Conservation (phyloP, 768 basidiomycete species). For the Macrolepiota albuminosa region DNA sequence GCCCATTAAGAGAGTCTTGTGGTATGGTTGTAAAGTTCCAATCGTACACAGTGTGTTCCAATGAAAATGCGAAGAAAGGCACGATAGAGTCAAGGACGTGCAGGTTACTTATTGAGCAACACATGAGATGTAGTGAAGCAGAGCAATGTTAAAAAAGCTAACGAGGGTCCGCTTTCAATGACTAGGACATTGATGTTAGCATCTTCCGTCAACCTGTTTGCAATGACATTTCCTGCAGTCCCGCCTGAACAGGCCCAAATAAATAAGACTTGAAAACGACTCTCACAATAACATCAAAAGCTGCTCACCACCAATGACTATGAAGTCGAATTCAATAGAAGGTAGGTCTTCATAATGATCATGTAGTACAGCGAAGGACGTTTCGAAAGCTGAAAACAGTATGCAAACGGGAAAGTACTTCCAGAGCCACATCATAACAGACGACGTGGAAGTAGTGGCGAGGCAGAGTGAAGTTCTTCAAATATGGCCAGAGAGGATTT, state of each 20-base stretch:
- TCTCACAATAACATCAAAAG: not conserved
- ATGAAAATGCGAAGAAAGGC: conserved; percentile 15
- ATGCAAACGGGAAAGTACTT: not conserved
- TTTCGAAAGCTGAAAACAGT: not conserved
- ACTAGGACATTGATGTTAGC: not conserved
- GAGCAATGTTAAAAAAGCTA: not conserved
- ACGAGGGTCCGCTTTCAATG: not conserved
- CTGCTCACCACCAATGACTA: conserved; percentile 10
- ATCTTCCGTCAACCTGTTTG: not conserved
- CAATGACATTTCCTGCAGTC: conserved; percentile 1
- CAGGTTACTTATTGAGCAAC: conserved; percentile 14
- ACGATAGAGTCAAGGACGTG: conserved; percentile 18
- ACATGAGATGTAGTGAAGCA: not conserved
- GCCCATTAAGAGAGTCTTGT: conserved; percentile 19
- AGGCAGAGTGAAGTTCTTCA: not conserved
- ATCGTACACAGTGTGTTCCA: conserved; percentile 17
- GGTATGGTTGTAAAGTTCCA: conserved; percentile 27
- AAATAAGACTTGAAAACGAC: not conserved
- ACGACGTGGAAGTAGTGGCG: not conserved
- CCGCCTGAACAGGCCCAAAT: not conserved
- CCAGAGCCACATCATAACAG: not conserved
- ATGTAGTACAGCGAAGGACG: conserved; percentile 1
- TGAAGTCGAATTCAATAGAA: conserved; percentile 8
- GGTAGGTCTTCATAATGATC: conserved; percentile 1
- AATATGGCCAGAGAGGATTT: not conserved